Conservation (phyloP, 768 basidiomycete species). For the Auriscalpium vulgare region DNA sequence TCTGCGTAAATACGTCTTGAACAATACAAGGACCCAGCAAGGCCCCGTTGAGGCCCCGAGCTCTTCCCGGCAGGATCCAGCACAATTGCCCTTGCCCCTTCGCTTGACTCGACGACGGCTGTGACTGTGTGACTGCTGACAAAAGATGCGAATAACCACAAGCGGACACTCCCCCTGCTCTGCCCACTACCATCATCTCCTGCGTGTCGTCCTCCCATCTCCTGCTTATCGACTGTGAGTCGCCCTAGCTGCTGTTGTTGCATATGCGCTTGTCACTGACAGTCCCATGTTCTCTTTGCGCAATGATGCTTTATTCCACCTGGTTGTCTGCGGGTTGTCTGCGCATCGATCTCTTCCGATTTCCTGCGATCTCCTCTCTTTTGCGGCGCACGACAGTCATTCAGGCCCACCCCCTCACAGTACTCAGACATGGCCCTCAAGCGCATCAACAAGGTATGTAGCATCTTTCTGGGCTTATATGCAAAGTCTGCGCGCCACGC, state of each 20-base stretch:
- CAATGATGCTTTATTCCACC: background rate
- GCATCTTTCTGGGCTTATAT: constrained; percentile 4
- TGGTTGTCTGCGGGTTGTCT: background rate
- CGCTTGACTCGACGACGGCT: background rate
- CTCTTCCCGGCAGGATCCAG: background rate
- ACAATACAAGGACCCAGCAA: background rate
- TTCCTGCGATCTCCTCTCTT: constrained; percentile 30
- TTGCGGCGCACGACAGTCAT: constrained; percentile 12
- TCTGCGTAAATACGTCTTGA: no score
- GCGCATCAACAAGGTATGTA: constrained; percentile 95
- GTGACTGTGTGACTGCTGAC: constrained; percentile 20
- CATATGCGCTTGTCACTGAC: constrained; percentile 4
- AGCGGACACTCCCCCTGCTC: constrained; percentile 15
- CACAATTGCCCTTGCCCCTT: no score
- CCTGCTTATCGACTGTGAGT: constrained; percentile 23
- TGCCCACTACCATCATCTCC: constrained; percentile 16
- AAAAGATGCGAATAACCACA: constrained; percentile 30
- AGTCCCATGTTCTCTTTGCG: background rate
- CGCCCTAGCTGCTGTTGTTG: background rate
- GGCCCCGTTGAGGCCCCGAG: background rate
- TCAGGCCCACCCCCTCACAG: constrained; percentile 4
- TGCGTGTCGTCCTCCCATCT: constrained; percentile 22
- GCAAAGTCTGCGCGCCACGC: background rate
- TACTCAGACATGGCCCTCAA: constrained; percentile 76
- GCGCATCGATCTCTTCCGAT: constrained; percentile 23